Evolutionary conservation across 345 rosid species (phyloP).

Genomic region (Brassica juncea): DNA sequence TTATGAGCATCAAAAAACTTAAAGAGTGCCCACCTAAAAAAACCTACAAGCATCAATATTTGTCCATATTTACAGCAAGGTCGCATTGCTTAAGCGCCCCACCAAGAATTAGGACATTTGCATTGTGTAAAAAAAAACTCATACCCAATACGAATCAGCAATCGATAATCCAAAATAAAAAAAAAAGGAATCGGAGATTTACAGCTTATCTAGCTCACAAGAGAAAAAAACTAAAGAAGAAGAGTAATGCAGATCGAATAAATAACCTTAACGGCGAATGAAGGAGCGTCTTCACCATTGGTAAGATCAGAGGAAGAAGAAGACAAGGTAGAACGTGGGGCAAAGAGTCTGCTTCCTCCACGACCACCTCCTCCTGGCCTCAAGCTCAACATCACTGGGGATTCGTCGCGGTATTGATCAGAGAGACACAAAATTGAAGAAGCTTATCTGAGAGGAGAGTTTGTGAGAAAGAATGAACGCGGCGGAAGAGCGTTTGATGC

Average conservation of each 20-base stretch:
- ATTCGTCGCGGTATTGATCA: neutral
- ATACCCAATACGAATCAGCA: too few species aligned
- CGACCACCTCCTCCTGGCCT: conserved; percentile 42
- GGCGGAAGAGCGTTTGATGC: neutral
- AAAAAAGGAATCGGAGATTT: neutral
- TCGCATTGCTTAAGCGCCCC: conserved; percentile 61
- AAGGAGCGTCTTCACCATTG: conserved; percentile 29
- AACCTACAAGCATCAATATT: conserved; percentile 54
- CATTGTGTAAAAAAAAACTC: neutral
- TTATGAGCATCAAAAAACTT: conserved; percentile 53
- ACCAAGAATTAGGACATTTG: conserved; percentile 78
- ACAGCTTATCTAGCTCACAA: neutral
- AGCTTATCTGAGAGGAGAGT: neutral
- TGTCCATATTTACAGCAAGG: conserved; percentile 82
- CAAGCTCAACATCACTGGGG: conserved; percentile 36
- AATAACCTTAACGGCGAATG: conserved; percentile 38
- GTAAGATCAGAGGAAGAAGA: conserved; percentile 28
- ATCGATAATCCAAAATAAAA: too few species aligned
- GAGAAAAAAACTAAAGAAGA: neutral
- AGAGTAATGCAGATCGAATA: neutral
- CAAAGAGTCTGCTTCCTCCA: conserved; percentile 36
- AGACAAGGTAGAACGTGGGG: conserved; percentile 25
- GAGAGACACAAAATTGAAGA: neutral
- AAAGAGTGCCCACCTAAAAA: conserved; percentile 55
- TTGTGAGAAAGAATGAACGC: neutral